Conservation (phyloP, 2,329 filamentous ascomycete species). For the Exophiala dermatitidis region DNA sequence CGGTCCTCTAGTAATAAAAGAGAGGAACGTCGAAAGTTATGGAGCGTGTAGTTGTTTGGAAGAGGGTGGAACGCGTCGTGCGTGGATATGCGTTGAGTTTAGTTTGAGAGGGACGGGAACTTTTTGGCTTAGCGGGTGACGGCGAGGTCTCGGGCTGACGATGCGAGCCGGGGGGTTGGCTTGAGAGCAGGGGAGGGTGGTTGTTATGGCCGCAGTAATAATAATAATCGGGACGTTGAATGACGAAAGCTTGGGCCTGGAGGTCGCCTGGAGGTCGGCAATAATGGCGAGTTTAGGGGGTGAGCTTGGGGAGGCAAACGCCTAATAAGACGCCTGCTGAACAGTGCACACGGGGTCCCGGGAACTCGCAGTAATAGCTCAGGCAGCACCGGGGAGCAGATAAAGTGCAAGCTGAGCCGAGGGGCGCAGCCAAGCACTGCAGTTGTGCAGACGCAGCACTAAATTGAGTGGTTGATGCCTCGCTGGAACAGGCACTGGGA, state of each 20-base stretch:
- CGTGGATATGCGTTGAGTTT: neutral
- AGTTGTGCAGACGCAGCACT: no score
- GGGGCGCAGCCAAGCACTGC: neutral
- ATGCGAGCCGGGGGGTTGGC: constrained; percentile 12
- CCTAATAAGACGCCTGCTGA: no score
- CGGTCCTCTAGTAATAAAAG: neutral
- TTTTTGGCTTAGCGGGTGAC: constrained; percentile 15
- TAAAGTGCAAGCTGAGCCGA: neutral
- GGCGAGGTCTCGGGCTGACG: constrained; percentile 14
- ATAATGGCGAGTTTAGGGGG: neutral
- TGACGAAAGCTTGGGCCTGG: neutral
- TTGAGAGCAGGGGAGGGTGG: neutral
- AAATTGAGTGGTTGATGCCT: neutral
- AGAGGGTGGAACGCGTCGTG: constrained; percentile 14
- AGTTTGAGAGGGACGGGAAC: neutral
- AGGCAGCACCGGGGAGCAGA: neutral
- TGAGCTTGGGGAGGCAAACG: neutral
- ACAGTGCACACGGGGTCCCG: neutral
- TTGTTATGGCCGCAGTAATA: neutral
- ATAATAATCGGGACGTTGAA: neutral
- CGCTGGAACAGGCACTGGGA: neutral
- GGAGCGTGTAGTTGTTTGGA: constrained; percentile 17
- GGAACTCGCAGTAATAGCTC: neutral
- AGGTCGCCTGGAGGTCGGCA: neutral
- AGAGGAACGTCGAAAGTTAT: constrained; percentile 1